Evolutionary conservation across 1,284 basidiomycete species (phyloP), one percentile per base, ranked within the genome.

Genomic region (Ceratorhiza oryzae-sativae): DNA sequence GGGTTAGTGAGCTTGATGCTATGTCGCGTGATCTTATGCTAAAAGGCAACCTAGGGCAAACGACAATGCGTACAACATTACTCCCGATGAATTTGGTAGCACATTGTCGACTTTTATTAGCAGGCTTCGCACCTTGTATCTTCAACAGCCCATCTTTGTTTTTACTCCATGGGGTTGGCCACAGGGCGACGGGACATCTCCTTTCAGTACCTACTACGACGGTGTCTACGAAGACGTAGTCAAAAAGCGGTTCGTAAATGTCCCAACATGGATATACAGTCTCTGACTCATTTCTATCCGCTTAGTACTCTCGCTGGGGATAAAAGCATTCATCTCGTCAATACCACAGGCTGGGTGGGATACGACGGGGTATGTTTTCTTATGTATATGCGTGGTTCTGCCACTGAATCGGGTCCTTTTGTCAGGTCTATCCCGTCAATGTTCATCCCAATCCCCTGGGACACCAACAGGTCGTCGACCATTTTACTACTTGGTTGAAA

Each of bases 81-180:
- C 84, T 0, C 78, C 79, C 9, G 79, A 79, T 8, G 77, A 80
- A 25, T 87, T 87, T 73, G 81, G 84, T 18, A 77, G 86, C 84
- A 84, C 83, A 0, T 86, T 86, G 76, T 77, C 81, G 0, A 77
- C 78, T 12, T 86, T 88, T 78, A 74, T 87, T 9, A 73, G 76
- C 3, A 81, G 81, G 34, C 77, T 87, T 10, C 82, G 86, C 12
- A 79, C 75, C 4, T 76, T 85, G 32, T 86, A 86, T 75, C 79
- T 76, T n/a, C 71, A 73, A 10, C 82, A 86, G 73, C 84, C 84
- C 0, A 81, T 87, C 70, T 85, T 87, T 72, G 80, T 87, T 0
- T 84, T 88, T 76, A 86, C 86, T 10, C 85, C 86, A 0, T 87
- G 86, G 85, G 85, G 86, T 18, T 88, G 86, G 86, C 86, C 86